These are phyloP conservation scores for Orobanche coerulescens DNA, from an alignment of 257 asterid species.

Conservation along the genomic window DNA sequence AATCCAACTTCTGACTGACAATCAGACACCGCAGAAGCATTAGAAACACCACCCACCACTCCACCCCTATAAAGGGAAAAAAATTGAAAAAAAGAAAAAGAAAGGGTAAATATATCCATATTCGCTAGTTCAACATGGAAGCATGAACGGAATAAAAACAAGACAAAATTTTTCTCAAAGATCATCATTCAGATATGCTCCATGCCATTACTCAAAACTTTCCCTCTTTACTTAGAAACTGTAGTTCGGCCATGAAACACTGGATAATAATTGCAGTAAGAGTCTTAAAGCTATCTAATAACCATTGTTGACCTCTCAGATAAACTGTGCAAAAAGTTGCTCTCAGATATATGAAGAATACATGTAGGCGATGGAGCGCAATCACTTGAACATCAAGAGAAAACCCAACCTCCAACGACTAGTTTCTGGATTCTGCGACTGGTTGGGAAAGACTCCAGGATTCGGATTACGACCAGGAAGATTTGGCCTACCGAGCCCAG, in stretches of 20 bases:
- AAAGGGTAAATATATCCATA: not conserved
- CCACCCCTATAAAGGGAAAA: not conserved
- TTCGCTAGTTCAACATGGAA: not conserved
- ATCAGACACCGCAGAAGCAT: not conserved
- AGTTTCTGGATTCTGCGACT: constrained; percentile 43
- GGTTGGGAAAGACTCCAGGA: constrained; percentile 47
- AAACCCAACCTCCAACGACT: constrained; percentile 45
- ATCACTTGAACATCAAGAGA: constrained; percentile 14
- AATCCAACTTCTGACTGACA: not conserved
- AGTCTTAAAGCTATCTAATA: not conserved
- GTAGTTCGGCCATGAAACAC: not conserved
- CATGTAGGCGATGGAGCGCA: not conserved
- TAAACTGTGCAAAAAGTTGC: not conserved
- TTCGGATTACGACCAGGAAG: constrained; percentile 46
- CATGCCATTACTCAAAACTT: not conserved
- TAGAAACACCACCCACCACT: not conserved
- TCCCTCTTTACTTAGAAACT: not conserved
- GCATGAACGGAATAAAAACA: not conserved
- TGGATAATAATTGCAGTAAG: not conserved
- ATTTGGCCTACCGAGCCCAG: constrained; percentile 51
- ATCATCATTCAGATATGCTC: not conserved
- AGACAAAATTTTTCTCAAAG: not conserved
- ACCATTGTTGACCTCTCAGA: not conserved
- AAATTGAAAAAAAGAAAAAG: not conserved
- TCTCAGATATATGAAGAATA: not conserved